Evolutionary conservation across 441 rosid genomes (phyloP).

Genomic region (Macaranga tanarius): DNA sequence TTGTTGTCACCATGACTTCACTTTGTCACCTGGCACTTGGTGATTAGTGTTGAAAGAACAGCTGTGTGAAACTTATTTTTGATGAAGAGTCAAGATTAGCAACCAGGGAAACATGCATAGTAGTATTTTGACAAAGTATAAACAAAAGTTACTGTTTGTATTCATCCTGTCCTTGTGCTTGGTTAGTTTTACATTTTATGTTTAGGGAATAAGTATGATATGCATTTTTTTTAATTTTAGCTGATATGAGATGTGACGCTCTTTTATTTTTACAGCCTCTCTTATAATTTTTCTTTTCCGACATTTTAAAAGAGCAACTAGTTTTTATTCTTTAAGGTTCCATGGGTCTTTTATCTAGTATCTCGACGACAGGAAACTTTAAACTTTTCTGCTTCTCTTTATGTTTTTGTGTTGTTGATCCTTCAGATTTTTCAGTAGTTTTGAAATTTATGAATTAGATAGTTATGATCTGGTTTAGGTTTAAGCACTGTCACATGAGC

Average conservation of each 20-base stretch:
- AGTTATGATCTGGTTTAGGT: conserved; percentile 7
- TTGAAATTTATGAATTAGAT: background rate
- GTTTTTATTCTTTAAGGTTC: background rate
- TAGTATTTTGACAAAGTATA: background rate
- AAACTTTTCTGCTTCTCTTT: background rate
- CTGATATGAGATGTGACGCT: background rate
- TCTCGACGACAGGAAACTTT: background rate
- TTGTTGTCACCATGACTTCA: background rate
- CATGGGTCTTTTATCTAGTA: background rate
- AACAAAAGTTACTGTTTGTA: background rate
- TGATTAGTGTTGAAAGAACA: background rate
- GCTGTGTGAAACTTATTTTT: background rate
- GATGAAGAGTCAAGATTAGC: background rate
- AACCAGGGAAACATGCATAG: conserved; percentile 5
- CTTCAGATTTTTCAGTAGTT: conserved; percentile 7
- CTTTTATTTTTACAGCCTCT: background rate
- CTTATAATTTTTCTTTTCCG: background rate
- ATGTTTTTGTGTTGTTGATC: background rate
- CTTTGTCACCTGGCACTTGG: background rate
- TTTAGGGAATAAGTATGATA: conserved; percentile 3
- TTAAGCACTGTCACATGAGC: background rate
- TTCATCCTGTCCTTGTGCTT: background rate
- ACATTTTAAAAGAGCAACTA: conserved; percentile 7
- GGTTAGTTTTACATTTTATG: background rate
- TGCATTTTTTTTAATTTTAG: background rate